These are phyloP conservation scores for Fusarium mundagurra DNA, from an alignment of 2,329 filamentous ascomycete species.

Conservation along the genomic window DNA sequence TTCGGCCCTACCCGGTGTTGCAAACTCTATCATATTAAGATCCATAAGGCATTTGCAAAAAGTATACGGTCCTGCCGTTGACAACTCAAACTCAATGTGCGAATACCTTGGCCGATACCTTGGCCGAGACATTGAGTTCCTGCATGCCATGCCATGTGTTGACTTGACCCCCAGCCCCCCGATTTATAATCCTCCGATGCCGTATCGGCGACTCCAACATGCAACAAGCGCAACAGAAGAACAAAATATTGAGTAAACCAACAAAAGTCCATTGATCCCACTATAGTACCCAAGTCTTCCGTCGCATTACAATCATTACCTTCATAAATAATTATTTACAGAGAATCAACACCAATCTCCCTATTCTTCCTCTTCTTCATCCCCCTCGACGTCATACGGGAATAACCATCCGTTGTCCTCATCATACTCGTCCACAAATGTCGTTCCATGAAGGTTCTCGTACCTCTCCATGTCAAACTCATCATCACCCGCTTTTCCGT, in stretches of 20 bases:
- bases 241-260: background rate
- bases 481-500: slow-evolving; percentile 12
- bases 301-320: background rate
- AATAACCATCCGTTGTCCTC: slow-evolving; percentile 30
- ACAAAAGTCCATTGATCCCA: background rate
- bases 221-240: background rate
- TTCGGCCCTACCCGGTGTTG: background rate
- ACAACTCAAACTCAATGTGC: background rate
- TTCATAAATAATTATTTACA: background rate
- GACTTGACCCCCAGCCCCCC: background rate
- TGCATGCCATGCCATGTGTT: background rate
- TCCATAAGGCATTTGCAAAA: background rate
- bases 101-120: background rate
- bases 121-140: background rate
- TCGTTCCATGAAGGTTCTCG: slow-evolving; percentile 22
- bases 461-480: slow-evolving; percentile 27
- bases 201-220: background rate
- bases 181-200: background rate
- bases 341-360: background rate
- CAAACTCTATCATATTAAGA: background rate
- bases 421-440: slow-evolving; percentile 25
- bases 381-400: slow-evolving; percentile 2
- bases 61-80: background rate
- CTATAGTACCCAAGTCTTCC: background rate
- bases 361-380: background rate